These are phyloP conservation scores for Takakia lepidozioides DNA, from an alignment of 225 moss, liverwort and hornwort species.

Conservation along the genomic window DNA sequence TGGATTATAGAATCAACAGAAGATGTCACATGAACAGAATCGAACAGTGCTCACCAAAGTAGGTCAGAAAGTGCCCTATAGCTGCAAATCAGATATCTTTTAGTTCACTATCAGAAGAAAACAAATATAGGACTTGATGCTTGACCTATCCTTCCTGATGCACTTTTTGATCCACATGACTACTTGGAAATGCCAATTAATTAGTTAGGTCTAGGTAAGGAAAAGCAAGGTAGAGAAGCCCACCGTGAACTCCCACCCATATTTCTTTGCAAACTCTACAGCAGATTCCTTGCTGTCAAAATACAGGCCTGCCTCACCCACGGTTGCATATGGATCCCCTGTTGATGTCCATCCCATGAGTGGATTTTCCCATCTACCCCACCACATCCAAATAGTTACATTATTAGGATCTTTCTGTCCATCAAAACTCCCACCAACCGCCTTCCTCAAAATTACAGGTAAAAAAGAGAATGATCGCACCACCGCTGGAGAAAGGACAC, in stretches of 20 bases:
- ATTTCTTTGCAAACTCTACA: slow-evolving; percentile 85
- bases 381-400: no score
- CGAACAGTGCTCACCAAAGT: no score
- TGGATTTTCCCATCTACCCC: slow-evolving; percentile 93
- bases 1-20: no score
- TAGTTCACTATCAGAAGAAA: background rate
- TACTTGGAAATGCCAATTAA: background rate
- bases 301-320: slow-evolving; percentile 73
- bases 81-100: background rate
- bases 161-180: background rate
- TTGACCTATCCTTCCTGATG: no score
- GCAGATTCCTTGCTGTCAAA: slow-evolving; percentile 87
- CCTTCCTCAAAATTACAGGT: no score
- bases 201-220: background rate
- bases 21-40: no score
- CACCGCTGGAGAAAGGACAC: no score
- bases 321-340: slow-evolving; percentile 75
- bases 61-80: background rate
- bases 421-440: no score
- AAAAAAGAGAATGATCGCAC: no score
- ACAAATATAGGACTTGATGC: no score
- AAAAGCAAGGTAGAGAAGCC: slow-evolving; percentile 5
- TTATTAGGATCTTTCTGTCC: no score
- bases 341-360: slow-evolving; percentile 99
- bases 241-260: slow-evolving; percentile 92